These are phyloP conservation scores for Magnaporthiopsis rhizophila DNA, from an alignment of 2,329 filamentous ascomycete genomes.

Conservation along the genomic window DNA sequence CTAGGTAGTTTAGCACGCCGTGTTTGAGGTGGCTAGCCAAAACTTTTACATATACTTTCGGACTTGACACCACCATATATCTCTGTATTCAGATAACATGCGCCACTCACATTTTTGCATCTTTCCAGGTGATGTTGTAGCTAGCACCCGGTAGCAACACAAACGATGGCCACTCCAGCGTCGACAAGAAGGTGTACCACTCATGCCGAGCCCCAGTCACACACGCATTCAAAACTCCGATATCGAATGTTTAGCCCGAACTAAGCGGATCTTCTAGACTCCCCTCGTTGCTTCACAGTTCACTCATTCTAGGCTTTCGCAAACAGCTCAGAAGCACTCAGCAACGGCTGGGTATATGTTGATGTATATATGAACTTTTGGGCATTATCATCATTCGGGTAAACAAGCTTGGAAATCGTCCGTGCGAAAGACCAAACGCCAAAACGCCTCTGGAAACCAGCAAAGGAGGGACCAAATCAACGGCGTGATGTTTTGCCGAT, in stretches of 20 bases:
- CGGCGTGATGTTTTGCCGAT: constrained; percentile 80
- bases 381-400: background rate
- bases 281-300: too few species aligned
- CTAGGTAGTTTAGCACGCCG: background rate
- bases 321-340: background rate
- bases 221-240: background rate
- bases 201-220: background rate
- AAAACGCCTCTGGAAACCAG: constrained; percentile 3
- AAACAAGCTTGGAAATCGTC: constrained; percentile 1
- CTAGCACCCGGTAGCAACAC: too few species aligned
- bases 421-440: constrained; percentile 1
- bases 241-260: too few species aligned
- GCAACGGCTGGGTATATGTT: background rate
- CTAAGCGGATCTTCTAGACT: too few species aligned
- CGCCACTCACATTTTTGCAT: too few species aligned
- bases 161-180: too few species aligned
- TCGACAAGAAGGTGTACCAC: background rate
- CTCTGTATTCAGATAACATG: too few species aligned
- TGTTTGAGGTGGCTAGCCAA: too few species aligned
- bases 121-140: too few species aligned
- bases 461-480: constrained; percentile 25
- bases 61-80: too few species aligned
- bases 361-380: background rate
- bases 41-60: too few species aligned
- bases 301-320: too few species aligned